Evolutionary conservation across 2,329 filamentous ascomycete species (phyloP), one percentile per base, ranked within the genome.

Genomic region (Torrubiellomyces zombiae): DNA sequence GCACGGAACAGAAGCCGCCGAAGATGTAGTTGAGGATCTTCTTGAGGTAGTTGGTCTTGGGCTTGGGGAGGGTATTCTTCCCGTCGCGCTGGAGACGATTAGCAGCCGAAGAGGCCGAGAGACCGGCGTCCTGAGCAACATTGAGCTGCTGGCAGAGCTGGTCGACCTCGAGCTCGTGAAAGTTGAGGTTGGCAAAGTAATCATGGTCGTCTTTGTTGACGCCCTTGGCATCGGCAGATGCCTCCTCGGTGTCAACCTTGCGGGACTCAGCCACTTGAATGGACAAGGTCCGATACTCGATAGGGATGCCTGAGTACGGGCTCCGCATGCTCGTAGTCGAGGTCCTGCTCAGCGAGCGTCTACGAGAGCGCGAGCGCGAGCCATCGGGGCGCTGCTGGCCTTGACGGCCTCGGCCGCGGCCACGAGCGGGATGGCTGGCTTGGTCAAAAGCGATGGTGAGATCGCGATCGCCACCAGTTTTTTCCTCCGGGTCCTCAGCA

Each of bases 1-100:
- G 45, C 13, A 60, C 44, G 1, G 55, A 58, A 24, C 56, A 58
- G 38, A 60, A 60, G 21, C 56, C 56, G 18, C 56, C 56, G 35
- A 60, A 60, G 28, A 60, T 31, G 30, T 59, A 60, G 5, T 37
- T 31, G 6, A 56, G 34, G 2, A 55, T 40, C 31, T 55, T 53
- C 32, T 49, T 52, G 28, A 42, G 31, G 34, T 58, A 56, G 38
- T 57, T 58, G 5, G 51, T 48, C 35, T 55, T 53, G 15, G 47
- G 45, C 20, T 45, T 43, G 6, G 56, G 51, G 3, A 59, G 42
- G 0, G 45, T 46, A 28, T 60, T 60, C 22, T 34, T 43, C 23
- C 56, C 56, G 30, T 59, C 51, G 6, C 50, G 48, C 26, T 47
- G 34, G 7, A 56, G 40, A 8, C 54, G 41, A 16, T 35, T 37